These are phyloP conservation scores for Guyanaporus albipodus DNA, from an alignment of 768 basidiomycete species.

Conservation along the genomic window DNA sequence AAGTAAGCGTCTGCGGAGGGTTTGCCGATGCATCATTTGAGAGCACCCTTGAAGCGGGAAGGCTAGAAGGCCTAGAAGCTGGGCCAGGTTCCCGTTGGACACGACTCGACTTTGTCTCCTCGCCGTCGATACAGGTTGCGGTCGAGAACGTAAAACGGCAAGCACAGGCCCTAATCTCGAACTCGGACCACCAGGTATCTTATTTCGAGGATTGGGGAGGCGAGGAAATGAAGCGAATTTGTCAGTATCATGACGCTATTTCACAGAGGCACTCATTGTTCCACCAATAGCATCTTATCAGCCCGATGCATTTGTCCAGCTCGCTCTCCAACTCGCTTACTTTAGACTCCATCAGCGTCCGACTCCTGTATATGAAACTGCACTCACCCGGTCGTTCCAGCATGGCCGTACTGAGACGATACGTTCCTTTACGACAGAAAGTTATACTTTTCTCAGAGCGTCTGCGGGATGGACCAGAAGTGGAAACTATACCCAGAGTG, in stretches of 20 bases:
- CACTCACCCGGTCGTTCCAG: conserved; percentile 80
- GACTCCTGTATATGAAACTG: conserved; percentile 92
- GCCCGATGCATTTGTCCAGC: conserved; percentile 87
- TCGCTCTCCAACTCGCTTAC: conserved; percentile 90
- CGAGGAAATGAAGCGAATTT: conserved; percentile 77
- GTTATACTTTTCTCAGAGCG: conserved; percentile 50
- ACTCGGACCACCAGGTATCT: conserved; percentile 82
- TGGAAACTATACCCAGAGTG: neutral
- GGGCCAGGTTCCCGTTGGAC: conserved; percentile 42
- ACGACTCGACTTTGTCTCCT: conserved; percentile 71
- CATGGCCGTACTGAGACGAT: conserved; percentile 91
- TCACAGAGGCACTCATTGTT: neutral
- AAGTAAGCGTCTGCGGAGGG: conserved; percentile 38
- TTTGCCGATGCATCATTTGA: conserved; percentile 40
- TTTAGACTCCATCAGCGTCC: conserved; percentile 71
- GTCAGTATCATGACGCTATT: conserved; percentile 39
- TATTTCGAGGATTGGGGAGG: conserved; percentile 82
- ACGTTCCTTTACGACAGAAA: conserved; percentile 67
- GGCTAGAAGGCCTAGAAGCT: conserved; percentile 7
- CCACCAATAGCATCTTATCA: conserved; percentile 42
- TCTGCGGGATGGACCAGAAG: conserved; percentile 18
- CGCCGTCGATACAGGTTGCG: conserved; percentile 52
- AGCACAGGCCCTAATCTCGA: conserved; percentile 55
- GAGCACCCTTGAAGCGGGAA: neutral
- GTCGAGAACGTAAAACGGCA: conserved; percentile 55